Conservation (phyloP, 495 filamentous ascomycete genomes). For the Hypoxylon crocopeplum region DNA sequence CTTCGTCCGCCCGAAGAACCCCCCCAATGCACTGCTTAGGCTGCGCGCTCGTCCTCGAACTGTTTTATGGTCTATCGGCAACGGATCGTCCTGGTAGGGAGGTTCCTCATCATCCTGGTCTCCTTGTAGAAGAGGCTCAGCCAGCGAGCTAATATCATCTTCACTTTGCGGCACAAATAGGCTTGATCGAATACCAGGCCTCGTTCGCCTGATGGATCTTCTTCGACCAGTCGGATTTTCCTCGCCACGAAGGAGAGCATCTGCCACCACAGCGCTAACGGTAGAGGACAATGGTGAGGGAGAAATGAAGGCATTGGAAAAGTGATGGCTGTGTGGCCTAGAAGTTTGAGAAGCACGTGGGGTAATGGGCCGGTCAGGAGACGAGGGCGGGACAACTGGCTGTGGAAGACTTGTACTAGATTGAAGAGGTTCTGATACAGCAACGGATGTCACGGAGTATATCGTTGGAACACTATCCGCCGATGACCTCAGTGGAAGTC, state of each 20-base stretch:
- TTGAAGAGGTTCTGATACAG: constrained; percentile 40
- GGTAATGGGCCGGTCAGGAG: constrained; percentile 40
- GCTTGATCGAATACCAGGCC: constrained; percentile 49
- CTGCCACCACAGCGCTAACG: constrained; percentile 53
- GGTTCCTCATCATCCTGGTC: constrained; percentile 20
- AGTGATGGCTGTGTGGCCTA: constrained; percentile 46
- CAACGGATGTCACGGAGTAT: constrained; percentile 39
- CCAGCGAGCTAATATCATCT: constrained; percentile 12
- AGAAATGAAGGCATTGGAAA: constrained; percentile 49
- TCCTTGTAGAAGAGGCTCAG: constrained; percentile 26
- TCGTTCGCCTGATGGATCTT: constrained; percentile 39
- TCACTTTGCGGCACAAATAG: constrained; percentile 50
- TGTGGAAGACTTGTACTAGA: constrained; percentile 28
- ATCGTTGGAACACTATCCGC: constrained; percentile 48
- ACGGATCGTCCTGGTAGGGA: constrained; percentile 29
- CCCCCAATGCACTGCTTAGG: constrained; percentile 57
- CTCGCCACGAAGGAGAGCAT: constrained; percentile 48
- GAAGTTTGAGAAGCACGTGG: constrained; percentile 39
- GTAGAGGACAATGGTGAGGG: constrained; percentile 57
- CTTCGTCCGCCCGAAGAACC: constrained; percentile 47
- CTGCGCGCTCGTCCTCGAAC: constrained; percentile 52
- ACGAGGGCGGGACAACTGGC: constrained; percentile 25
- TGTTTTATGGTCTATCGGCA: constrained; percentile 16
- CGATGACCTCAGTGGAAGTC: constrained; percentile 43
- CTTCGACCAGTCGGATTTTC: constrained; percentile 41